These are phyloP conservation scores for Diplodia intermedia DNA, from an alignment of 2,329 filamentous ascomycete genomes.

Conservation along the genomic window DNA sequence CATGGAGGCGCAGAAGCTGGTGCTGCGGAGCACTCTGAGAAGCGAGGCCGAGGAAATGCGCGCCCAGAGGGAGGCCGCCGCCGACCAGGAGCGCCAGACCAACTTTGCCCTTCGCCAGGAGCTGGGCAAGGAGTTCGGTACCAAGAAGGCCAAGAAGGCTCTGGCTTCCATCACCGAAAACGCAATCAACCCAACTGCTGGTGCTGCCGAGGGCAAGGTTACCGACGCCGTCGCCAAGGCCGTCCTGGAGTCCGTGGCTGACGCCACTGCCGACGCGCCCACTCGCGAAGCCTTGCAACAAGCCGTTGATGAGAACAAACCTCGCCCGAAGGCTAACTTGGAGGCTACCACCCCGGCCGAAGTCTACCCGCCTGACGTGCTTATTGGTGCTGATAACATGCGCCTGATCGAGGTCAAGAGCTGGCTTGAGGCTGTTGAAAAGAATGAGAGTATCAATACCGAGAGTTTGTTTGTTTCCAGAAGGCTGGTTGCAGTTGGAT, in stretches of 20 bases:
- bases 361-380: slow-evolving; percentile 71
- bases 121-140: slow-evolving; percentile 80
- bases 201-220: slow-evolving; percentile 37
- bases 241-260: slow-evolving; percentile 69
- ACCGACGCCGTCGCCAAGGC: slow-evolving; percentile 44
- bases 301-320: slow-evolving; percentile 71
- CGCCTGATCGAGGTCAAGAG: slow-evolving; percentile 72
- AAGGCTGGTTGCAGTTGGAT: slow-evolving; percentile 65
- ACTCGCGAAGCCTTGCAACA: slow-evolving; percentile 70
- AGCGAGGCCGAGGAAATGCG: slow-evolving; percentile 53
- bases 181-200: slow-evolving; percentile 61
- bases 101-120: slow-evolving; percentile 41
- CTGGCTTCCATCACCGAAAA: slow-evolving; percentile 73
- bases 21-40: slow-evolving; percentile 59
- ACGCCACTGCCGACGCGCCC: slow-evolving; percentile 69
- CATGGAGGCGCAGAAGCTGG: slow-evolving; percentile 60
- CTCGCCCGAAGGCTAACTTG: slow-evolving; percentile 73
- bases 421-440: slow-evolving; percentile 73
- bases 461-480: slow-evolving; percentile 70
- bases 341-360: slow-evolving; percentile 71
- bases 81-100: slow-evolving; percentile 40
- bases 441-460: slow-evolving; percentile 63
- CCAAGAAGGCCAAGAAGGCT: slow-evolving; percentile 83
- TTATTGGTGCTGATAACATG: slow-evolving; percentile 73
- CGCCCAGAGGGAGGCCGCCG: slow-evolving; percentile 41